Evolutionary conservation across 2,329 filamentous ascomycete genomes (phyloP).

Genomic region (Magnaporthales sp.): DNA sequence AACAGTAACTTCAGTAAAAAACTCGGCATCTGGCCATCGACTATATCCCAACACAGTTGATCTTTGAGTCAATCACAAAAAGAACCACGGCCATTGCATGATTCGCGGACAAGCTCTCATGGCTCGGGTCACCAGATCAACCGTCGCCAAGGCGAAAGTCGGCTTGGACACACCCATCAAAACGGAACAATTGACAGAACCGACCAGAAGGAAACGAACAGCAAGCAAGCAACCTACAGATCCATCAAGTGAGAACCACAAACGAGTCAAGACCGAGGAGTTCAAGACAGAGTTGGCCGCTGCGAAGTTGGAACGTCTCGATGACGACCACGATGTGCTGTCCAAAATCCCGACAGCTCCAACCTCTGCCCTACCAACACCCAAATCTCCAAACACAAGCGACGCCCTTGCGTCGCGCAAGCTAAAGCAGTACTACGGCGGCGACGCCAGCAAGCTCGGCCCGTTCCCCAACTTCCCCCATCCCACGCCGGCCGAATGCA

Average conservation of each 20-base stretch:
- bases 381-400: background rate
- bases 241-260: background rate
- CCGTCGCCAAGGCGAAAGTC: background rate
- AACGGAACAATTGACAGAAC: background rate
- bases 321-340: background rate
- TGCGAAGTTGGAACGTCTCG: background rate
- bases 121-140: background rate
- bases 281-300: background rate
- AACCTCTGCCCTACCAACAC: background rate
- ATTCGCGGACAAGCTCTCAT: background rate
- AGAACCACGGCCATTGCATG: background rate
- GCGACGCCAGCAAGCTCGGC: slow-evolving; percentile 19
- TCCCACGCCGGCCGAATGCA: slow-evolving; percentile 61
- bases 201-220: background rate
- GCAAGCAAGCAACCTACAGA: background rate
- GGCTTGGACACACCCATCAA: background rate
- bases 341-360: background rate
- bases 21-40: background rate
- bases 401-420: background rate
- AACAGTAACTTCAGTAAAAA: background rate
- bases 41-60: background rate
- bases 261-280: background rate
- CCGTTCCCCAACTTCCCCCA: slow-evolving; percentile 61
- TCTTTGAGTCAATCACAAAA: fast-evolving
- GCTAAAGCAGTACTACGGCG: slow-evolving; percentile 2